Conservation (phyloP, 441 rosid species). For the Isatis lusitanica region DNA sequence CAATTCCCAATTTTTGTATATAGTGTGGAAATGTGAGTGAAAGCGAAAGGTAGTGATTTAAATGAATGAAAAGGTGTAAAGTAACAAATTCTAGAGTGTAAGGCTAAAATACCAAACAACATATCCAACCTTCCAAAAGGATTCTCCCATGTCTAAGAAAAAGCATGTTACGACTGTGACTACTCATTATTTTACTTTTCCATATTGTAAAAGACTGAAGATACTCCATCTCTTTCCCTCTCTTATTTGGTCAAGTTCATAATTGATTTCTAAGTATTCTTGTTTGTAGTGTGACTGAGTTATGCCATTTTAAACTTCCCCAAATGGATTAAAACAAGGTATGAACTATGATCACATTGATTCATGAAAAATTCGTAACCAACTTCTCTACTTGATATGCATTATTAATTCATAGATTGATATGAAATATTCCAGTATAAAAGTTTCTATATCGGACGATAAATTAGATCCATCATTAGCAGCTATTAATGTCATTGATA, state of each 20-base stretch:
- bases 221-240: constrained; percentile 1
- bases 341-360: neutral
- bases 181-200: constrained; percentile 22
- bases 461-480: neutral
- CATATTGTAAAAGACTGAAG: constrained; percentile 17
- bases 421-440: neutral
- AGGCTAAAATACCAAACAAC: constrained; percentile 29
- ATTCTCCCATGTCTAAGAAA: constrained; percentile 21
- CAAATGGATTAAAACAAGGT: neutral
- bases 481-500: neutral
- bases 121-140: constrained; percentile 25
- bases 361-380: neutral
- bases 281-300: neutral
- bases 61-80: constrained; percentile 5
- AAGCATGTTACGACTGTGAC: constrained; percentile 22
- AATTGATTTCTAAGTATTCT: neutral
- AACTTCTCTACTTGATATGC: neutral
- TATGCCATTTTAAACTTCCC: neutral
- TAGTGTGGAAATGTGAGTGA: constrained; percentile 15
- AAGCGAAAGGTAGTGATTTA: neutral
- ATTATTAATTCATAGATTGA: neutral
- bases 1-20: neutral
- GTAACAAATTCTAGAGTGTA: constrained; percentile 23
- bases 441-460: neutral
- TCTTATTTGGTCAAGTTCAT: neutral